Evolutionary conservation across 2,329 filamentous ascomycete genomes (phyloP), one percentile per base, ranked within the genome.

Genomic region (Ophiostoma australiae): DNA sequence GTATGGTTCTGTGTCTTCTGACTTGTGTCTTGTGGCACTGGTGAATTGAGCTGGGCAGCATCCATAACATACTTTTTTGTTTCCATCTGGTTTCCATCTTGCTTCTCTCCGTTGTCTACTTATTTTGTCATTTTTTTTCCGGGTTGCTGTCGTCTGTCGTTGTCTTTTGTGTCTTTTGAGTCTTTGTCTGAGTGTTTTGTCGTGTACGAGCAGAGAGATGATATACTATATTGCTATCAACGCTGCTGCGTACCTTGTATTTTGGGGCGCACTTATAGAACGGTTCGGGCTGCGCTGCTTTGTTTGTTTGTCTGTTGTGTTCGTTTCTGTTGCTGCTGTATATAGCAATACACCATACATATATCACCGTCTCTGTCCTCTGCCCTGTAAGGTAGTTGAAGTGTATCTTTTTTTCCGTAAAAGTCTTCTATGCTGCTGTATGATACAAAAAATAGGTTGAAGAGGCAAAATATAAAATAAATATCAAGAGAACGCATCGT

Each of bases 371-470:
- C 27, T 31, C 27, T 31, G 27, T 31, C 27, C 27, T 31, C 27
- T 31, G 27, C 3, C 27, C 27, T 31, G 27, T 31, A 31, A 31
- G 3, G 27, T 31, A 31, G 27, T 67, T 67, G 44, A 48, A 48
- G 44, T 39, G 44, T 48, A 35, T 61, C 69, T 58, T 67, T 69
- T 69, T 52, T 69, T 35, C 41, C 35, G 37, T n/a, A 11, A 20
- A 23, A 39, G 20, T 70, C 58, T 69, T 72, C 63, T 73, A 72
- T 72, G 58, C 58, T 63, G 61, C 37, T 67, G 48, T 70, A 72
- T 72, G 69, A 67, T 72, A 72, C 69, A 72, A 69, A 69, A 41
- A 72, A 27, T 66, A 67, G 37, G 58, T 58, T 44, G 35, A 5
- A 65, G 35, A 65, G 13, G 27, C 4, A 63, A 61, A 17, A 48